Evolutionary conservation across 768 basidiomycete genomes (phyloP).

Genomic region (Suillus sp.): DNA sequence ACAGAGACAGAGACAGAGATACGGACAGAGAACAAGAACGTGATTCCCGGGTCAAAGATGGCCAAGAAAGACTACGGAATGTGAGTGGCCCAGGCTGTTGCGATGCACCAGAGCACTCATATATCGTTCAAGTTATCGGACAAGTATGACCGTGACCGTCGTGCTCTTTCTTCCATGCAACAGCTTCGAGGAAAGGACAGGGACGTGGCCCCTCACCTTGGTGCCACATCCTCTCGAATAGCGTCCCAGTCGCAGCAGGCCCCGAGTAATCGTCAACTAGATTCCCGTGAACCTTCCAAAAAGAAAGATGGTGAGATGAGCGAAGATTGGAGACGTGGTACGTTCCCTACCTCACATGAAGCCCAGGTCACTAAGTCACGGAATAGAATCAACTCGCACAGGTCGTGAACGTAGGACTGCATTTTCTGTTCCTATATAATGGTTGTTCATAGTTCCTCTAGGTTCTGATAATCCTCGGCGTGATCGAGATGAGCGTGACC

Average conservation of each 20-base stretch:
- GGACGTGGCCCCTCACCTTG: constrained; percentile 63
- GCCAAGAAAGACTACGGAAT: constrained; percentile 76
- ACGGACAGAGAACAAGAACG: constrained; percentile 52
- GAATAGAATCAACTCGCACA: constrained; percentile 50
- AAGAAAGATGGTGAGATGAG: constrained; percentile 73
- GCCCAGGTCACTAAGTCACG: constrained; percentile 32
- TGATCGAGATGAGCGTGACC: constrained; percentile 64
- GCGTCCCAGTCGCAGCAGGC: constrained; percentile 36
- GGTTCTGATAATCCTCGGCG: constrained; percentile 56
- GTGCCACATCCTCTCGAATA: constrained; percentile 44
- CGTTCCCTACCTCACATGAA: constrained; percentile 27
- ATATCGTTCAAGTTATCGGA: constrained; percentile 65
- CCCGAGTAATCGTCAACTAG: constrained; percentile 52
- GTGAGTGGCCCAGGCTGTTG: constrained; percentile 42
- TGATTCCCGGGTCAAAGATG: constrained; percentile 70
- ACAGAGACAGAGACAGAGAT: constrained; percentile 54
- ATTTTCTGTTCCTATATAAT: background rate
- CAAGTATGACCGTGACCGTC: constrained; percentile 83
- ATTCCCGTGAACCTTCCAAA: constrained; percentile 60
- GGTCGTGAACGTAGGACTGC: constrained; percentile 58
- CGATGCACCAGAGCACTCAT: background rate
- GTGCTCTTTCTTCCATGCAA: constrained; percentile 52
- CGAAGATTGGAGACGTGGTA: constrained; percentile 88
- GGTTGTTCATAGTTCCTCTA: constrained; percentile 27
- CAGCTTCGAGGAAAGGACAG: constrained; percentile 65